These are phyloP conservation scores for Auricularia heimuer DNA, from an alignment of 768 basidiomycete species.

Conservation along the genomic window DNA sequence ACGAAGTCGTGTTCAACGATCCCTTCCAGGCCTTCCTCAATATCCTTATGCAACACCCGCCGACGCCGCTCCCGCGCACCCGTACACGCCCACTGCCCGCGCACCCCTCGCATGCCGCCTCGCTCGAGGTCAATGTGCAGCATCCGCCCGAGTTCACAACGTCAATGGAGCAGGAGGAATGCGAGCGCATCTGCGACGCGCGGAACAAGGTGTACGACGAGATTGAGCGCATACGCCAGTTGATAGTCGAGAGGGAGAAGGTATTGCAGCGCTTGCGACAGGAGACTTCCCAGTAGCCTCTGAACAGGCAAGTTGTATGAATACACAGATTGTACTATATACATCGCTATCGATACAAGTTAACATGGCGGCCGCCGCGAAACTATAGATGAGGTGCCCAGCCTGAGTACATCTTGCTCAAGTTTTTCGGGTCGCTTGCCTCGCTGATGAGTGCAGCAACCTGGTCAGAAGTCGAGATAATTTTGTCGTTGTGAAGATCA, in stretches of 20 bases:
- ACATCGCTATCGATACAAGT: background rate
- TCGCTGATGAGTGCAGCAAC: conserved; percentile 33
- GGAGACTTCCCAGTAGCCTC: background rate
- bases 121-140: conserved; percentile 49
- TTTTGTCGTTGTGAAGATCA: background rate
- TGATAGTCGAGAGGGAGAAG: conserved; percentile 71
- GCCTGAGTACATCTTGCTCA: conserved; percentile 14
- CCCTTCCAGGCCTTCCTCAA: conserved; percentile 82
- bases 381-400: background rate
- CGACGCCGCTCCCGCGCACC: conserved; percentile 64
- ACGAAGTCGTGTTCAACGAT: conserved; percentile 94
- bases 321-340: background rate
- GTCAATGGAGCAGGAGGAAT: conserved; percentile 83
- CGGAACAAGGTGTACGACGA: conserved; percentile 59
- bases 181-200: conserved; percentile 68
- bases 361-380: background rate
- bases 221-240: conserved; percentile 60
- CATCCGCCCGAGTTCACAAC: conserved; percentile 76
- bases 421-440: conserved; percentile 28
- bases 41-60: conserved; percentile 70
- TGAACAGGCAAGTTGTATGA: conserved; percentile 6
- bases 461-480: conserved; percentile 28
- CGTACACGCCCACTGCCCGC: conserved; percentile 61
- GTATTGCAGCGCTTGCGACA: conserved; percentile 66
- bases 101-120: conserved; percentile 48